Evolutionary conservation across 208 protist genomes (phyloP).

Genomic region (Plasmodiophora brassicae): DNA sequence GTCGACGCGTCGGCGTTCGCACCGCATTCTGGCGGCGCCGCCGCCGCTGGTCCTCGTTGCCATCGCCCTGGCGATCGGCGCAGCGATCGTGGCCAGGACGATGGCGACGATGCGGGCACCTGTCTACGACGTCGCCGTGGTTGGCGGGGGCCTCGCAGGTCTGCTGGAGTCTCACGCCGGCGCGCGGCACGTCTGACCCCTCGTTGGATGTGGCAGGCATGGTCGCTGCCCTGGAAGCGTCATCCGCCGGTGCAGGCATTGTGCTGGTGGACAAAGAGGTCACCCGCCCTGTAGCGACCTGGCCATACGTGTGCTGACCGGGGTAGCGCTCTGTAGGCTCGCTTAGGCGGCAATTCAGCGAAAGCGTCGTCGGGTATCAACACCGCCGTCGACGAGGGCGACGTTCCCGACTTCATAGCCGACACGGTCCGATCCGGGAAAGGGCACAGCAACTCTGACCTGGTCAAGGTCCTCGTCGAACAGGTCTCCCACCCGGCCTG

Average conservation of each 20-base stretch:
- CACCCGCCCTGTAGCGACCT: neutral
- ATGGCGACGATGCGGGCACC: neutral
- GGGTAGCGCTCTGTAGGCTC: neutral
- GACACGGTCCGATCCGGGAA: constrained; percentile 33
- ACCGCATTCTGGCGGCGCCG: too few species aligned
- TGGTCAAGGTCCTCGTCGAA: neutral
- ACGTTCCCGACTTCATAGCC: neutral
- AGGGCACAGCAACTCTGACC: neutral
- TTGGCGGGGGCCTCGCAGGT: constrained; percentile 35
- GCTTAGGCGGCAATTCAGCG: constrained; percentile 41
- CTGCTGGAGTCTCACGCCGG: neutral
- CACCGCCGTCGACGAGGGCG: constrained; percentile 18
- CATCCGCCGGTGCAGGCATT: neutral
- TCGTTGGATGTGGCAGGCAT: neutral
- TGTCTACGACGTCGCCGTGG: constrained; percentile 9
- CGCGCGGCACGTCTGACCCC: neutral
- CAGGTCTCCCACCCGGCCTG: neutral
- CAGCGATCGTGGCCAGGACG: too few species aligned
- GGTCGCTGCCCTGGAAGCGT: neutral
- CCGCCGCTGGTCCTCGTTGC: too few species aligned
- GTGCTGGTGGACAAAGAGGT: constrained; percentile 35
- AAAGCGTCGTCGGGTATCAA: constrained; percentile 49
- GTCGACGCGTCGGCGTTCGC: too few species aligned
- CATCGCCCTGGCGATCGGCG: too few species aligned
- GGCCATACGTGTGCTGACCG: neutral